Conservation (phyloP, 805 yeast species). For the Maudiozyma serrabonitensis region DNA sequence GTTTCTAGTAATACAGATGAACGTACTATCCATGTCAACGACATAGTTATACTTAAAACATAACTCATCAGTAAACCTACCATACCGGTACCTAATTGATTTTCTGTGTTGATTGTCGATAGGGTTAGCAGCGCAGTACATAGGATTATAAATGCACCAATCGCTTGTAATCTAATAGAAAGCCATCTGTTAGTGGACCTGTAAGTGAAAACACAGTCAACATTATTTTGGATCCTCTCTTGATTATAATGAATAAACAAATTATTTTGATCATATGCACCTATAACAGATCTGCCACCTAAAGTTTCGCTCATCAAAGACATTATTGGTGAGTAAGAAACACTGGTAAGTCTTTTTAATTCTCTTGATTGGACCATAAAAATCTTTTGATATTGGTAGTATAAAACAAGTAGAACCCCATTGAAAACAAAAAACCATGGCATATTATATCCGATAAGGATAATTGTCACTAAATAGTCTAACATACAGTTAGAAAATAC, state of each 20-base stretch:
- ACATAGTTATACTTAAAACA: conserved; percentile 45
- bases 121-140: conserved; percentile 41
- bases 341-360: conserved; percentile 60
- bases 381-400: conserved; percentile 59
- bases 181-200: conserved; percentile 59
- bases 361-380: conserved; percentile 69
- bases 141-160: conserved; percentile 48
- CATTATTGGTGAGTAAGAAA: conserved; percentile 66
- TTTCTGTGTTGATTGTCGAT: conserved; percentile 29
- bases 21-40: conserved; percentile 48
- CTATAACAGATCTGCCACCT: conserved; percentile 65
- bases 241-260: conserved; percentile 52
- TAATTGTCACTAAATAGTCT: conserved; percentile 40
- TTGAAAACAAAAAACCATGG: conserved; percentile 46
- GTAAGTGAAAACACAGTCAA: conserved; percentile 39
- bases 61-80: conserved; percentile 59
- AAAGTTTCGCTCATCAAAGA: conserved; percentile 78
- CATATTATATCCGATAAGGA: conserved; percentile 43
- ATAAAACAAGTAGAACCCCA: conserved; percentile 38
- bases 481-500: conserved; percentile 38
- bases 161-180: conserved; percentile 48
- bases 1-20: conserved; percentile 55
- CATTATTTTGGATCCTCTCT: conserved; percentile 40
- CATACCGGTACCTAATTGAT: conserved; percentile 46
- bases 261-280: conserved; percentile 60